These are phyloP conservation scores for Malania oleifera DNA, from an alignment of 164 flowering plant genomes.

Conservation along the genomic window DNA sequence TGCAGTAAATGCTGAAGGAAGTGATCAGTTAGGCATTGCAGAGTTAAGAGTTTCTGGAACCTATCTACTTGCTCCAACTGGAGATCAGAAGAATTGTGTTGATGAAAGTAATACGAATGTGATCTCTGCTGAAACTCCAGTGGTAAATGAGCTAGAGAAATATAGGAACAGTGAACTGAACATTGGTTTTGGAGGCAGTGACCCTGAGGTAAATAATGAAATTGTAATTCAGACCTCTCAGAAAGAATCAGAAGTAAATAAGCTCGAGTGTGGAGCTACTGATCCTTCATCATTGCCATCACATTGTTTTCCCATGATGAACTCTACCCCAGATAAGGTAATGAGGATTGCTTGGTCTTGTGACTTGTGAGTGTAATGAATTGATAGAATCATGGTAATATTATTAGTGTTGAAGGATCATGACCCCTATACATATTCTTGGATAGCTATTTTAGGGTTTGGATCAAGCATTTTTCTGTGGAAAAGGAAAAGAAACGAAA, in stretches of 20 bases:
- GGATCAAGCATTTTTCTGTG: too few species aligned
- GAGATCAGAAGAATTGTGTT: background rate
- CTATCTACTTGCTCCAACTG: background rate
- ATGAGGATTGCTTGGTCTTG: background rate
- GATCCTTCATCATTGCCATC: conserved; percentile 15
- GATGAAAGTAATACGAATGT: conserved; percentile 14
- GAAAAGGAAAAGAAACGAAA: too few species aligned
- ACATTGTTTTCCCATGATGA: conserved; percentile 15
- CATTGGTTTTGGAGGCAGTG: conserved; percentile 14
- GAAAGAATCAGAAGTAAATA: conserved; percentile 15
- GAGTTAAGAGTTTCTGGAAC: conserved; percentile 9
- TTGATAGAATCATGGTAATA: background rate
- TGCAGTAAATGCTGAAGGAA: conserved; percentile 4
- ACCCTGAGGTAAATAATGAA: conserved; percentile 11
- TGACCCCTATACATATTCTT: background rate
- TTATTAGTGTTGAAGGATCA: background rate
- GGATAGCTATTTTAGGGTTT: background rate
- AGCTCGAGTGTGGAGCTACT: conserved; percentile 11
- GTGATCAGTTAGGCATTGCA: conserved; percentile 16
- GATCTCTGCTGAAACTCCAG: conserved; percentile 13
- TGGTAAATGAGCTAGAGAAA: conserved; percentile 20
- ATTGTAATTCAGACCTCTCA: conserved; percentile 2
- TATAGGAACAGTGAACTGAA: conserved; percentile 16
- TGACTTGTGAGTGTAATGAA: too few species aligned
- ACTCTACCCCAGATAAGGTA: conserved; percentile 29